Evolutionary conservation across 768 basidiomycete genomes (phyloP), one percentile per base, ranked within the genome.

Genomic region (Collybiopsis confluens): DNA sequence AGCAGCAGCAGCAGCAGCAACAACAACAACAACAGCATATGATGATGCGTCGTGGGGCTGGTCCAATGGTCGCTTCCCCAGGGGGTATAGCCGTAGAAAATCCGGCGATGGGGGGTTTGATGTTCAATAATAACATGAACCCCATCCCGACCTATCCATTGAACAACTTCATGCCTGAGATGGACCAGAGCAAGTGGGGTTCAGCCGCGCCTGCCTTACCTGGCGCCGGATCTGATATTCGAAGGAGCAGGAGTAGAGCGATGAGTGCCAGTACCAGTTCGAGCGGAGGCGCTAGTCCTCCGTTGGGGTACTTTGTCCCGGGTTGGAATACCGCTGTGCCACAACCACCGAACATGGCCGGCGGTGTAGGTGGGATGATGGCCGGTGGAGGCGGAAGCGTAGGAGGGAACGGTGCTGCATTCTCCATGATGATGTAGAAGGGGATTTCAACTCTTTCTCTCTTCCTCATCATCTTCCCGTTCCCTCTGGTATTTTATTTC

Each of bases 41-140:
- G 4, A 36, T 56, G 4, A 64, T 61, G 9, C 45, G 62, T 59
- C 7, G 62, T 59, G 30, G 40, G 41, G 62, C 65, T 47, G 66
- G 67, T 26, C 79, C 80, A 8, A 69, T 76, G 59, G 73, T 82
- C 55, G 79, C 74, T 35, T 69, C 74, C 44, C 68, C 72, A 3
- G 65, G 71, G 8, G 60, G 68, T 1, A 74, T 75, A 55, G 75
- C 76, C 2, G 81, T 70, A 52, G 81, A 82, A 61, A 81, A 81
- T 54, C 80, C 81, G 2, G 74, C 73, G 2, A 76, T 80, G 70
- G 59, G 56, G 2, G 59, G 41, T 53, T 35, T 57, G 38, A 54
- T 58, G 52, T 61, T 54, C 49, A 54, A 18, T 63, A 92, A 38
- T 13, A 21, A 15, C 36, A 37, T 54, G 54, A 33, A 28, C 35